phyloP scores from a whole-genome alignment of 192 early-diverging fungal genomes.

The Thoreauomyces humboldtii region DNA sequence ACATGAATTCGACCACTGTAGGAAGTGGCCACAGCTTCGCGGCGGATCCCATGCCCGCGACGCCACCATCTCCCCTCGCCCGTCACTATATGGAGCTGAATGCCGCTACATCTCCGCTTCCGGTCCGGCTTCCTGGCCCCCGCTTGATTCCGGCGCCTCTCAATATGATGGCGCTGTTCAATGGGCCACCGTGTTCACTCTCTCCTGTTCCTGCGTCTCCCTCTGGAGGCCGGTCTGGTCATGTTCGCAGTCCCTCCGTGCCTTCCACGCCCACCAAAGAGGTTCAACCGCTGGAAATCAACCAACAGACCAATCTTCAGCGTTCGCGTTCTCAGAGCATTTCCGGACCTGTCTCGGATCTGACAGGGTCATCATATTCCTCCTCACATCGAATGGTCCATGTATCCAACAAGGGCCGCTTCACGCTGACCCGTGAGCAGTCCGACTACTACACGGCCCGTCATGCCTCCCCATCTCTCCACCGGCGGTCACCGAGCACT shows the following conservation, averaged over 20 bases:
- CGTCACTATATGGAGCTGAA: background rate
- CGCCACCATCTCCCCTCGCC: background rate
- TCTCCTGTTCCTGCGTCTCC: background rate
- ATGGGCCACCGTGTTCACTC: background rate
- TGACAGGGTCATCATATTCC: background rate
- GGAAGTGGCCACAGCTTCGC: background rate
- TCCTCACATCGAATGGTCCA: constrained; percentile 5
- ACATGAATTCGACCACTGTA: too few relatives aligned
- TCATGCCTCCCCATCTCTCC: background rate
- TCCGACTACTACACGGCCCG: constrained; percentile 25
- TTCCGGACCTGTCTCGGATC: background rate
- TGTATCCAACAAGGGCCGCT: constrained; percentile 24
- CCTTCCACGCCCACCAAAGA: background rate
- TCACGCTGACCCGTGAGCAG: constrained; percentile 21
- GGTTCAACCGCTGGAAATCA: background rate
- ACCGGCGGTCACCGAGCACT: background rate
- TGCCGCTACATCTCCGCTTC: background rate
- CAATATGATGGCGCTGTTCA: background rate
- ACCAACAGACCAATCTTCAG: background rate
- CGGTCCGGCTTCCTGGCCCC: background rate
- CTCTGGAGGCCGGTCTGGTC: too few relatives aligned
- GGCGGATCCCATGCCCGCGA: background rate
- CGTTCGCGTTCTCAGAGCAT: background rate
- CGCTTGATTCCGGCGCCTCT: background rate
- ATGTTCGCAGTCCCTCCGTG: background rate